Conservation (phyloP, 306 rosid genomes). For the Potentilla sterilis region DNA sequence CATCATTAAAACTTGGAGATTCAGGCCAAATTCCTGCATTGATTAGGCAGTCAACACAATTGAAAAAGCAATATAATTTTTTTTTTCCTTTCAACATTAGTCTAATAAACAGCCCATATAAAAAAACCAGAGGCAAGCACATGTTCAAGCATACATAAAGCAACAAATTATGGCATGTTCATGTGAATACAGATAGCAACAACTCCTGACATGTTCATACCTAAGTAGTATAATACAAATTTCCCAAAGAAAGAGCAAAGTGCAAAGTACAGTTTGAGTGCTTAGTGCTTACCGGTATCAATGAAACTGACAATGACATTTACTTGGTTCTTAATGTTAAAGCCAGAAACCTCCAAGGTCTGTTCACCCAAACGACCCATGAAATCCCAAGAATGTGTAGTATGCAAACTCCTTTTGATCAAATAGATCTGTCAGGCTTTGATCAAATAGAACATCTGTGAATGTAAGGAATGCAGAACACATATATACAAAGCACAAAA, state of each 20-base stretch:
- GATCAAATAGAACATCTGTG: too few relatives aligned
- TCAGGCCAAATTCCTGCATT: conserved; percentile 84
- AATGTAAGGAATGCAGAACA: too few relatives aligned
- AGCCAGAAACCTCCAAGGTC: conserved; percentile 49
- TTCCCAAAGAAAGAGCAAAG: not conserved
- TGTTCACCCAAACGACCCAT: conserved; percentile 62
- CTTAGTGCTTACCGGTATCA: conserved; percentile 53
- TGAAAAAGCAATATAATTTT: not conserved
- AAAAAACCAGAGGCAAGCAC: conserved; percentile 1
- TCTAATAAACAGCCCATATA: not conserved
- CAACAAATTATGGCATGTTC: conserved; percentile 4
- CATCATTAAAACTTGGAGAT: conserved; percentile 71
- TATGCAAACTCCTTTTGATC: conserved; percentile 64
- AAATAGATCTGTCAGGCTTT: too few relatives aligned
- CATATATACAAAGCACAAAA: too few relatives aligned
- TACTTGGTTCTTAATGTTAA: conserved; percentile 57
- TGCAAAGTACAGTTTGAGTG: not conserved
- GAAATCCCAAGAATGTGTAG: conserved; percentile 84
- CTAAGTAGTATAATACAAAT: conserved; percentile 1
- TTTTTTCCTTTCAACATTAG: not conserved
- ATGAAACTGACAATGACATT: conserved; percentile 68
- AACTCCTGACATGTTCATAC: not conserved
- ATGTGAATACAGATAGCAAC: conserved; percentile 8
- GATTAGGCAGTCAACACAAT: conserved; percentile 19
- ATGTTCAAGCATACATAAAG: conserved; percentile 9